A percentile compares a stretch with the other conserved stretches of the same genome.
phyloP scores from a whole-genome alignment of 140 eudicot genomes.

The Anethum foeniculum region DNA sequence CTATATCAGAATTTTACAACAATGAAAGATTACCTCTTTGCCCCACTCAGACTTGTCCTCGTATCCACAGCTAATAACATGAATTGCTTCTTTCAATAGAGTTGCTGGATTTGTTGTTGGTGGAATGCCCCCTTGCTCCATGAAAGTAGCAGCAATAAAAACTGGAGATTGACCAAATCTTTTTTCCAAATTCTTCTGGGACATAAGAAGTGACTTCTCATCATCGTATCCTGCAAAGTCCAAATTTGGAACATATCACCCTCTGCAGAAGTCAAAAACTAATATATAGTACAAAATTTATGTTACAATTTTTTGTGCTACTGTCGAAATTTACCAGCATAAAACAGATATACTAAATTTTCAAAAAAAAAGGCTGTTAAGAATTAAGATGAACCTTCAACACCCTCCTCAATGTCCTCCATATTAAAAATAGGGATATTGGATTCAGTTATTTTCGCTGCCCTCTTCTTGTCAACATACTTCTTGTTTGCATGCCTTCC shows the following conservation, averaged over 20 bases:
- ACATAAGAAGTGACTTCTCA: conserved; percentile 63
- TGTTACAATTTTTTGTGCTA: background rate
- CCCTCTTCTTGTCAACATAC: conserved; percentile 46
- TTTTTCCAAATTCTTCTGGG: conserved; percentile 75
- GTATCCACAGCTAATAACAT: conserved; percentile 77
- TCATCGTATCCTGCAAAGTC: conserved; percentile 54
- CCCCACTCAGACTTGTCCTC: conserved; percentile 87
- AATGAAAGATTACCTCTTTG: conserved; percentile 50
- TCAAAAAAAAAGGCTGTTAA: background rate
- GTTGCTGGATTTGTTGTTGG: conserved; percentile 60
- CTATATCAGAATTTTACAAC: background rate
- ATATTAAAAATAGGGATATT: conserved; percentile 45
- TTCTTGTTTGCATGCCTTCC: conserved; percentile 38
- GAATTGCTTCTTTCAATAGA: conserved; percentile 72
- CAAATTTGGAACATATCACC: background rate
- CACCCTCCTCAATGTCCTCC: conserved; percentile 61
- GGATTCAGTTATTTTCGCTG: conserved; percentile 43
- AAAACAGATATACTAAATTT: background rate
- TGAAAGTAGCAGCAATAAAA: conserved; percentile 70
- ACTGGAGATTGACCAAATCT: conserved; percentile 83
- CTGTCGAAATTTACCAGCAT: background rate
- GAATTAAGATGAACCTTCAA: conserved; percentile 37
- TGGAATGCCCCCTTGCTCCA: conserved; percentile 81
- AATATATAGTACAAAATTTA: background rate
- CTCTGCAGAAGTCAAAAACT: background rate